These are phyloP conservation scores for Petunia hybrid DNA, from an alignment of 305 asterid species.

Conservation along the genomic window DNA sequence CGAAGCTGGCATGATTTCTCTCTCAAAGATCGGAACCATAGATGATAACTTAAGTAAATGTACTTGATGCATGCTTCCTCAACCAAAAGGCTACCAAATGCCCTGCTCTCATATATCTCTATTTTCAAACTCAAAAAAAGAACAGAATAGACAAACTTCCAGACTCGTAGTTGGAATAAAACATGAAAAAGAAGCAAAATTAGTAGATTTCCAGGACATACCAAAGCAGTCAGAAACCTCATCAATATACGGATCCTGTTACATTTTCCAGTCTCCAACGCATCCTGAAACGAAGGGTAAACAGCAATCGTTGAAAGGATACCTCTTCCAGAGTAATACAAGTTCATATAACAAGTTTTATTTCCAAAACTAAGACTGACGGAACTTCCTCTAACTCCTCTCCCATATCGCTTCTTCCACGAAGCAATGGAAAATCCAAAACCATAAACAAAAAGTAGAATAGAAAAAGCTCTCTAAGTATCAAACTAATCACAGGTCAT, in stretches of 20 bases:
- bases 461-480: conserved; percentile 1
- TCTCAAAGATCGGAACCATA: conserved; percentile 4
- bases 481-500: conserved; percentile 17
- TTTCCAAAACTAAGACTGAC: neutral
- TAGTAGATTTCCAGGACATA: conserved; percentile 44
- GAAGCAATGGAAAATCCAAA: conserved; percentile 10
- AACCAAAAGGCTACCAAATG: conserved; percentile 22
- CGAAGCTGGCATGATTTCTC: neutral
- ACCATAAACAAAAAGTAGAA: neutral
- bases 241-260: conserved; percentile 77
- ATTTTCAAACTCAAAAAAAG: conserved; percentile 21
- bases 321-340: neutral
- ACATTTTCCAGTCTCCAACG: conserved; percentile 73
- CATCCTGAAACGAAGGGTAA: conserved; percentile 57
- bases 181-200: conserved; percentile 25
- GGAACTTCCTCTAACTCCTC: conserved; percentile 8
- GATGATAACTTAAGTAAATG: neutral
- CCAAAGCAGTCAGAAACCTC: conserved; percentile 93
- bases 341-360: neutral
- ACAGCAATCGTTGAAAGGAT: neutral
- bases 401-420: conserved; percentile 12
- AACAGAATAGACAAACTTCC: conserved; percentile 5
- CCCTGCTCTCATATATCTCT: neutral
- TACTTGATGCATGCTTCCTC: conserved; percentile 17
- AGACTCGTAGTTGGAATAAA: neutral